A percentile compares a stretch with the other conserved stretches of the same genome.
Evolutionary conservation across 1,284 basidiomycete species (phyloP).

Genomic region (Irpex lacteus): DNA sequence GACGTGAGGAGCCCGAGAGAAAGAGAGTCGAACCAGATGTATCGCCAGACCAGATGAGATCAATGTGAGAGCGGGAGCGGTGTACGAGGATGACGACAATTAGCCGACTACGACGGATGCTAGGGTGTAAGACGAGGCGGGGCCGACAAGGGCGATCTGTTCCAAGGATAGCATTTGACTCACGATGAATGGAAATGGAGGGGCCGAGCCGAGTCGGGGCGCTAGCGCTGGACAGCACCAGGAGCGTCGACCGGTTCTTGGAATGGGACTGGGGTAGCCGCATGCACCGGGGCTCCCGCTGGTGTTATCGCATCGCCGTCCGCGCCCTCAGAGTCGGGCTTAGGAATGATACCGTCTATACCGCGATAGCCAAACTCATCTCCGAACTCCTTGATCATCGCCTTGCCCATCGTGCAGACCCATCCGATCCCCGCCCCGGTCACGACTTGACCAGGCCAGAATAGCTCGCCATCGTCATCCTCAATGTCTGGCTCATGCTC

Average conservation of each 20-base stretch:
- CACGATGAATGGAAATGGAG: not conserved
- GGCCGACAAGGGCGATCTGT: not conserved
- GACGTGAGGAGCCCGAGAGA: not conserved
- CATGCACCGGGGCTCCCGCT: not conserved
- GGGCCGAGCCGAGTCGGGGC: not conserved
- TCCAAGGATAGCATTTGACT: conserved; percentile 1
- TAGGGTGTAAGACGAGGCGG: not conserved
- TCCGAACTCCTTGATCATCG: conserved; percentile 78
- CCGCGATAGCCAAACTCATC: conserved; percentile 69
- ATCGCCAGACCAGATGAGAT: conserved; percentile 1
- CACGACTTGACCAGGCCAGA: conserved; percentile 69
- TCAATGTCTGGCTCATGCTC: conserved; percentile 78
- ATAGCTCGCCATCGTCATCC: conserved; percentile 76
- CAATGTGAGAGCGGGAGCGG: not conserved
- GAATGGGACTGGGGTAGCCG: not conserved
- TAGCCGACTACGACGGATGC: not conserved
- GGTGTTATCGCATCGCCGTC: conserved; percentile 12
- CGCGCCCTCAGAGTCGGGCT: conserved; percentile 42
- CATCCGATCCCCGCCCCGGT: conserved; percentile 75
- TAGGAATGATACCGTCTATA: conserved; percentile 65
- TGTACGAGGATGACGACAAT: not conserved
- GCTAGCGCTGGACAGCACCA: not conserved
- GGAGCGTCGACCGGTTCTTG: conserved; percentile 1
- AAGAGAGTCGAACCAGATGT: not conserved
- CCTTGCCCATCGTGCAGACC: conserved; percentile 76